A percentile compares a stretch with the other conserved stretches of the same genome.
Conservation (phyloP, 192 early-diverging fungal species). For the Thamnidium elegans region DNA sequence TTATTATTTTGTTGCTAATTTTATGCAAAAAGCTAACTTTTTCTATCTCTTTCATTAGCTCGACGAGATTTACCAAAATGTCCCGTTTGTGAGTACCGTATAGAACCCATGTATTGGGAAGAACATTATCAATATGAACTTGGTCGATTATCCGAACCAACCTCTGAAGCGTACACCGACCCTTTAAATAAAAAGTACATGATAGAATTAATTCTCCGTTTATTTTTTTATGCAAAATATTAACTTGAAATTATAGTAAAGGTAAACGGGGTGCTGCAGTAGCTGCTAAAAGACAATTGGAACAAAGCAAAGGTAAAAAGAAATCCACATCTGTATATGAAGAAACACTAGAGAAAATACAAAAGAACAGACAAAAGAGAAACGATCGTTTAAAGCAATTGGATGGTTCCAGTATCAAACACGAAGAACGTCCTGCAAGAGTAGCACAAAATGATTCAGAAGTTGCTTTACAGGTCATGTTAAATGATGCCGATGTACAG, state of each 20-base stretch:
- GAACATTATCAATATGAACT: constrained; percentile 54
- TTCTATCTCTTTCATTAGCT: constrained; percentile 21
- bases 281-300: constrained; percentile 49
- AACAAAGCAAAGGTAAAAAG: constrained; percentile 34
- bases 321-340: constrained; percentile 22
- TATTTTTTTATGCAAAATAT: not conserved
- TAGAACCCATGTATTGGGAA: constrained; percentile 39
- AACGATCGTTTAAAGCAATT: constrained; percentile 27
- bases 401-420: not conserved
- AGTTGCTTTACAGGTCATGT: constrained; percentile 23
- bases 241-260: constrained; percentile 19
- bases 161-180: constrained; percentile 14
- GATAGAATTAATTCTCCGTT: too few species aligned
- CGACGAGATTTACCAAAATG: constrained; percentile 38
- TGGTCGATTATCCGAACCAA: constrained; percentile 35
- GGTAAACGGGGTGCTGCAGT: constrained; percentile 58
- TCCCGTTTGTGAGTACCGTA: constrained; percentile 46
- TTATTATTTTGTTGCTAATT: not conserved
- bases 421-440: not conserved
- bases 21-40: not conserved
- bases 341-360: constrained; percentile 35
- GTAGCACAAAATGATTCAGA: constrained; percentile 28
- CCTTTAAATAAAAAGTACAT: constrained; percentile 24
- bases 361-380: constrained; percentile 35
- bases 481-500: constrained; percentile 35